A percentile compares a stretch with the other conserved stretches of the same genome.
Evolutionary conservation across 768 basidiomycete genomes (phyloP).

Genomic region (Lentinula aciculospora): DNA sequence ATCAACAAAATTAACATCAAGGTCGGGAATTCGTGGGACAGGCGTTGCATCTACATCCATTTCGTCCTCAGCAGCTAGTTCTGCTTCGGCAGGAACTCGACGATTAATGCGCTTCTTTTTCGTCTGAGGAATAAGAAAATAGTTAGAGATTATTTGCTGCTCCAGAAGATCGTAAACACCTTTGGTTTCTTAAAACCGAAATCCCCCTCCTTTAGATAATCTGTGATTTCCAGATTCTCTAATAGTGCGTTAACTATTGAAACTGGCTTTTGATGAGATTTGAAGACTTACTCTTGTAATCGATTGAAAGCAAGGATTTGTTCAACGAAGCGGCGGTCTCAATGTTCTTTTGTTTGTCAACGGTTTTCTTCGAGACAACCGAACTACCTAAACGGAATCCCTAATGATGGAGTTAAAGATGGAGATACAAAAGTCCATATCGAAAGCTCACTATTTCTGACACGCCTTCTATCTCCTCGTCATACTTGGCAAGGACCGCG

Average conservation of each 20-base stretch:
- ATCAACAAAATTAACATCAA: conserved; percentile 90
- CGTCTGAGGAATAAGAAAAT: conserved; percentile 40
- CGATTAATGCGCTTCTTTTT: conserved; percentile 89
- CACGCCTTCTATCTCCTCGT: conserved; percentile 78
- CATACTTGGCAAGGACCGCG: conserved; percentile 86
- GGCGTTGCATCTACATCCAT: conserved; percentile 84
- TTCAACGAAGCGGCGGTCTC: conserved; percentile 60
- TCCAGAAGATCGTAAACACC: conserved; percentile 29
- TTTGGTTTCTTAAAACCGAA: conserved; percentile 94
- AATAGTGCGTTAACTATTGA: conserved; percentile 13
- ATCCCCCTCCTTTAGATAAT: conserved; percentile 90
- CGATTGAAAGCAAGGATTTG: conserved; percentile 76
- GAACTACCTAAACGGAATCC: conserved; percentile 84
- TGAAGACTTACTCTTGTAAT: conserved; percentile 75
- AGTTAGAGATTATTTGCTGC: background rate
- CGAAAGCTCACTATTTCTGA: conserved; percentile 53
- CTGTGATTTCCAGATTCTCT: conserved; percentile 85
- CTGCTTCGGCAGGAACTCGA: conserved; percentile 52
- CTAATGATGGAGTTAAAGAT: conserved; percentile 28
- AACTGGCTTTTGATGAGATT: background rate
- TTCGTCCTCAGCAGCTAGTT: conserved; percentile 39
- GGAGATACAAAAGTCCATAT: conserved; percentile 1
- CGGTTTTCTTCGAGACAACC: conserved; percentile 30
- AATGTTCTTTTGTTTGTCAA: conserved; percentile 41
- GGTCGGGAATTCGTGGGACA: conserved; percentile 62